Evolutionary conservation across 2,329 filamentous ascomycete species (phyloP).

Genomic region (Meredithiella fracta): DNA sequence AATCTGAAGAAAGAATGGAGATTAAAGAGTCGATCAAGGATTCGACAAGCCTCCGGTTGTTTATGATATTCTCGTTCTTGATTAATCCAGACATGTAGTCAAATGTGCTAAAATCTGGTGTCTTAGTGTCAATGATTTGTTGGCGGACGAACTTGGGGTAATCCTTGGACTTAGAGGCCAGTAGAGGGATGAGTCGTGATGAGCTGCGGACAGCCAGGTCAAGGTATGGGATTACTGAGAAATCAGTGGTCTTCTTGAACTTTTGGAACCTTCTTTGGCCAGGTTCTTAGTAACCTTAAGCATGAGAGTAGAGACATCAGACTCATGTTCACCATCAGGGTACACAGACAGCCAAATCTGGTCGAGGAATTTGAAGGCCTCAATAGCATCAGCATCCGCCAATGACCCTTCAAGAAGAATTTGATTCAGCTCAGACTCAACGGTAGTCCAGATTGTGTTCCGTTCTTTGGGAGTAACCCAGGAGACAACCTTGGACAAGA

Average conservation of each 20-base stretch:
- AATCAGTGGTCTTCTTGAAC: not conserved
- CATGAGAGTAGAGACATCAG: conserved; percentile 21
- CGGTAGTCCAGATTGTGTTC: conserved; percentile 21
- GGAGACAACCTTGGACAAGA: conserved; percentile 22
- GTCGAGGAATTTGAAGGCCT: conserved; percentile 27
- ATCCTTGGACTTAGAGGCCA: conserved; percentile 11
- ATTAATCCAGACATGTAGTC: conserved; percentile 10
- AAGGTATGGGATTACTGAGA: conserved; percentile 5
- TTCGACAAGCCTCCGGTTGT: conserved; percentile 13
- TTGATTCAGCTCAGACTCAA: conserved; percentile 22
- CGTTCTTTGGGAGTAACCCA: conserved; percentile 22
- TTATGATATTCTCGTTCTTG: conserved; percentile 15
- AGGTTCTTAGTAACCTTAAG: conserved; percentile 23
- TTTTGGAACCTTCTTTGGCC: conserved; percentile 19
- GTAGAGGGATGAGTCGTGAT: conserved; percentile 12
- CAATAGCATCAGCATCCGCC: conserved; percentile 23
- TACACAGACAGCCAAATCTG: conserved; percentile 25
- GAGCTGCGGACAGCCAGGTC: conserved; percentile 11
- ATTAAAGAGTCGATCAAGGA: conserved; percentile 13
- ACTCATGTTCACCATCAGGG: conserved; percentile 21
- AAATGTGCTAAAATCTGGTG: conserved; percentile 7
- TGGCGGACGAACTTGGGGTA: conserved; percentile 13
- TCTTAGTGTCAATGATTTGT: conserved; percentile 3
- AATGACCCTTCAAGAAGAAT: conserved; percentile 22
- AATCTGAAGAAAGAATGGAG: conserved; percentile 4